Conservation (phyloP, 2,329 filamentous ascomycete species). For the Daldinia eschscholtzii region DNA sequence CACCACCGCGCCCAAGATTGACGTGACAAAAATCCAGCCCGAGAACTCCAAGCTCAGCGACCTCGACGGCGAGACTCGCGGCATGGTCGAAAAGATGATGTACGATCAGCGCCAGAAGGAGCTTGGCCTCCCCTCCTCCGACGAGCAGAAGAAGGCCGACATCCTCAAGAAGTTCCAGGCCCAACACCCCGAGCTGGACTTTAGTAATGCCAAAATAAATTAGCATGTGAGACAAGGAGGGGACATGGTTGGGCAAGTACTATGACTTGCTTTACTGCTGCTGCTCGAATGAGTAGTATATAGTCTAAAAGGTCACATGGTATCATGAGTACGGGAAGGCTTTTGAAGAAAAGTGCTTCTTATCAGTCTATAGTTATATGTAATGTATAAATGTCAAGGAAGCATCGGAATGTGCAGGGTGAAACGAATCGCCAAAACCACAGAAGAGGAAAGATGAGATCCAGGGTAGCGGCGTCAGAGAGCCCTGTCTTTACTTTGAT, state of each 20-base stretch:
- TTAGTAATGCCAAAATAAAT: slow-evolving; percentile 76
- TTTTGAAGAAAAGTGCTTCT: slow-evolving; percentile 11
- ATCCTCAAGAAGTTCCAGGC: slow-evolving; percentile 93
- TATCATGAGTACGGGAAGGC: background rate
- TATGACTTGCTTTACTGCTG: background rate
- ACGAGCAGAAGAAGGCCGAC: slow-evolving; percentile 95
- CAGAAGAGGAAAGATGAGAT: slow-evolving; percentile 19
- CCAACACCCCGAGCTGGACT: slow-evolving; percentile 80
- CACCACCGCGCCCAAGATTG: slow-evolving; percentile 87
- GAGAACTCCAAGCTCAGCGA: slow-evolving; percentile 93
- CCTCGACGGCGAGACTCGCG: slow-evolving; percentile 91
- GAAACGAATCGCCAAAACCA: slow-evolving; percentile 74
- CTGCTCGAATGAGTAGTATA: no score
- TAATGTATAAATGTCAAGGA: background rate
- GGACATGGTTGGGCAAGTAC: background rate
- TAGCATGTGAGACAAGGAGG: no score
- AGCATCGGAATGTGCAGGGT: slow-evolving; percentile 65
- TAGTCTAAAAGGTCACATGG: background rate
- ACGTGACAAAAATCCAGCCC: slow-evolving; percentile 93
- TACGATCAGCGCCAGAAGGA: slow-evolving; percentile 98
- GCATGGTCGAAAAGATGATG: slow-evolving; percentile 99
- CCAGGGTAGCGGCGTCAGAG: slow-evolving; percentile 68
- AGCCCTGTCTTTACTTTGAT: slow-evolving; percentile 65
- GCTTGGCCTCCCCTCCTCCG: slow-evolving; percentile 85
- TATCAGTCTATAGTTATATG: slow-evolving; percentile 23